Percentiles rank a stretch among this genome's conserved stretches.
Conservation (phyloP, 2,329 filamentous ascomycete genomes). For the Exophiala xenobiotica region DNA sequence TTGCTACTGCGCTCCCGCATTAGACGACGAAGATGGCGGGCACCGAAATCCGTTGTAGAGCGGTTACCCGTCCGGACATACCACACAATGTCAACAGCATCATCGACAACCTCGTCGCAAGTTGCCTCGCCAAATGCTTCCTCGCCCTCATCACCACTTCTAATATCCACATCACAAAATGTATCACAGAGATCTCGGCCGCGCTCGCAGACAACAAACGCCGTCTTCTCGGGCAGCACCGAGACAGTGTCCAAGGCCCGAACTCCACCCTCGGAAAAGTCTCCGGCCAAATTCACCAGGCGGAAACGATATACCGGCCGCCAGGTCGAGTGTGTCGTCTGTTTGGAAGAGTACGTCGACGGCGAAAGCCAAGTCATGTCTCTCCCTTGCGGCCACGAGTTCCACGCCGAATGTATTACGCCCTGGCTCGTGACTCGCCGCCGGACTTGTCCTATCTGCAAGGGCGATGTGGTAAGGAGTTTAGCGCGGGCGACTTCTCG, state of each 20-base stretch:
- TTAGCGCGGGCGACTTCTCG: constrained; percentile 49
- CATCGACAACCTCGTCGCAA: constrained; percentile 57
- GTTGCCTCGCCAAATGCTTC: constrained; percentile 63
- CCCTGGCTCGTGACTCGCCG: constrained; percentile 95
- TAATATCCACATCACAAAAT: constrained; percentile 56
- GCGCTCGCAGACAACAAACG: constrained; percentile 40
- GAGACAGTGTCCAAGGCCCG: constrained; percentile 15
- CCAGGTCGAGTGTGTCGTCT: constrained; percentile 90
- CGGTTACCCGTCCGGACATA: constrained; percentile 93
- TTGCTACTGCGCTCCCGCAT: constrained; percentile 85
- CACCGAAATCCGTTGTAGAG: constrained; percentile 95
- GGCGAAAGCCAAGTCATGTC: constrained; percentile 96
- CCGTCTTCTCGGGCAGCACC: constrained; percentile 28
- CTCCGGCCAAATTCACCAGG: constrained; percentile 34
- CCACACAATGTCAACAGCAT: constrained; percentile 71
- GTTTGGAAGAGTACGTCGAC: constrained; percentile 92
- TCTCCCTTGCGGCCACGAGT: constrained; percentile 94
- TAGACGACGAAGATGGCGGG: constrained; percentile 84
- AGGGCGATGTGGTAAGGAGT: constrained; percentile 81
- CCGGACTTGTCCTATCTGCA: constrained; percentile 97
- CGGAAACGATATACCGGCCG: constrained; percentile 61
- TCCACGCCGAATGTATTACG: constrained; percentile 97
- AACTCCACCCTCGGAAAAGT: constrained; percentile 32
- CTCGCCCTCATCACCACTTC: constrained; percentile 75
- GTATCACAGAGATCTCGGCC: constrained; percentile 36